Evolutionary conservation across 176 grass and related monocot species (phyloP).

Genomic region (Aegilops speltoides): DNA sequence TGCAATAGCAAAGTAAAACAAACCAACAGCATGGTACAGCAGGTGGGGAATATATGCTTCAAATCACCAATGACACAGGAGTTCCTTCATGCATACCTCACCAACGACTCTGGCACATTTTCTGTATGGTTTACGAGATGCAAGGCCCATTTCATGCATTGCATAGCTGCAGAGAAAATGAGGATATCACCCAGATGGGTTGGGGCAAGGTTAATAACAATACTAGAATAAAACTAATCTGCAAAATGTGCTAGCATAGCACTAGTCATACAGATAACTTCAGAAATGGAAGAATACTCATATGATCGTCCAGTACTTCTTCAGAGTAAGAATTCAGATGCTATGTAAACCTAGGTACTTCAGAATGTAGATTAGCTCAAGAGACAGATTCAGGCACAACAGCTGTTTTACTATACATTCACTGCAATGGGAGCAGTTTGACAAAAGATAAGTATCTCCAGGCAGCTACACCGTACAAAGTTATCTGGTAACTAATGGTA

Average conservation of each 20-base stretch:
- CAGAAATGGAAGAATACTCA: not conserved
- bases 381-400: constrained; percentile 19
- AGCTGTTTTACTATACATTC: not conserved
- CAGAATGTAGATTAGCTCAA: not conserved
- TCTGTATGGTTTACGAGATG: constrained; percentile 86
- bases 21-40: not conserved
- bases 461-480: not conserved
- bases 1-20: not conserved
- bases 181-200: constrained; percentile 21
- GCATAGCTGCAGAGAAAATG: constrained; percentile 62
- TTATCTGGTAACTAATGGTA: constrained; percentile 14
- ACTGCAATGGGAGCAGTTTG: not conserved
- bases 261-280: constrained; percentile 1
- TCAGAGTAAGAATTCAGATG: not conserved
- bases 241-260: constrained; percentile 7
- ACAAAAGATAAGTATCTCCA: not conserved
- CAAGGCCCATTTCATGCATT: constrained; percentile 96
- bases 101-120: constrained; percentile 98
- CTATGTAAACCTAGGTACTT: not conserved
- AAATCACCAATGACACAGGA: not conserved
- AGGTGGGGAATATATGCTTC: not conserved
- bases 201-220: constrained; percentile 20
- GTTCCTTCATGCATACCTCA: constrained; percentile 63
- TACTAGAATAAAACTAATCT: not conserved
- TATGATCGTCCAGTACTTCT: not conserved